Evolutionary conservation across 2,329 filamentous ascomycete species (phyloP).

Genomic region (Aulographum hederae): DNA sequence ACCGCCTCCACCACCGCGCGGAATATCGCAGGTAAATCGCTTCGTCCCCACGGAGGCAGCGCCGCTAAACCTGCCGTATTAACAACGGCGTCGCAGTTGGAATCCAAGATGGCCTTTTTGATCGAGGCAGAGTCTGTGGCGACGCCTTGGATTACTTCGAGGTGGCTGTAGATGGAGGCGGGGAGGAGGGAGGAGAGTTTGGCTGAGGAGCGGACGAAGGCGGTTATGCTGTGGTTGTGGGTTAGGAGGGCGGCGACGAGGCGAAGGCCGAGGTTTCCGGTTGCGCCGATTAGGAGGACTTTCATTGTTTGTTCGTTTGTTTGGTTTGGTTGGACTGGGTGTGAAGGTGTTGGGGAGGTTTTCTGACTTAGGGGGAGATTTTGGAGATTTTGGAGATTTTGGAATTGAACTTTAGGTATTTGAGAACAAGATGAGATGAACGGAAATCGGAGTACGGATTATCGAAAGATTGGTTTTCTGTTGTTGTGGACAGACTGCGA

Average conservation of each 20-base stretch:
- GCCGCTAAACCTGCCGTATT: constrained; percentile 21
- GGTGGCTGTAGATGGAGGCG: constrained; percentile 11
- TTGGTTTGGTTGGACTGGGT: too few species aligned
- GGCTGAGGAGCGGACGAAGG: constrained; percentile 19
- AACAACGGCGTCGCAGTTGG: constrained; percentile 21
- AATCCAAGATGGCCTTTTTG: constrained; percentile 17
- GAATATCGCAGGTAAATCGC: constrained; percentile 18
- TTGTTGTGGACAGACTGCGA: too few species aligned
- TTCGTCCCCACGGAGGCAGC: constrained; percentile 19
- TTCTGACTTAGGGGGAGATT: too few species aligned
- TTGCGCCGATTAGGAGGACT: constrained; percentile 22
- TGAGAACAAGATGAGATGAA: too few species aligned
- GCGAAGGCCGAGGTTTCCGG: constrained; percentile 20
- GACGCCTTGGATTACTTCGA: constrained; percentile 19
- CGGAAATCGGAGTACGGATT: too few species aligned
- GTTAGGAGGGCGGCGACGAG: constrained; percentile 18
- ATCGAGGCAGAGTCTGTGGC: constrained; percentile 17
- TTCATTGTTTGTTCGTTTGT: constrained; percentile 16
- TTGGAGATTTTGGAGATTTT: too few species aligned
- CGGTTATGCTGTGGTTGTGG: constrained; percentile 18
- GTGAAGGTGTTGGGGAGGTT: too few species aligned
- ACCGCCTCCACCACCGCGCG: constrained; percentile 16
- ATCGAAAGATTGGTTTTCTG: too few species aligned
- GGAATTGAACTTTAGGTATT: too few species aligned
- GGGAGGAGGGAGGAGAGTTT: constrained; percentile 21